A percentile compares a stretch with the other conserved stretches of the same genome.
These are phyloP conservation scores for Colletotrichum truncatum DNA, from an alignment of 2,329 filamentous ascomycete genomes.

Conservation along the genomic window DNA sequence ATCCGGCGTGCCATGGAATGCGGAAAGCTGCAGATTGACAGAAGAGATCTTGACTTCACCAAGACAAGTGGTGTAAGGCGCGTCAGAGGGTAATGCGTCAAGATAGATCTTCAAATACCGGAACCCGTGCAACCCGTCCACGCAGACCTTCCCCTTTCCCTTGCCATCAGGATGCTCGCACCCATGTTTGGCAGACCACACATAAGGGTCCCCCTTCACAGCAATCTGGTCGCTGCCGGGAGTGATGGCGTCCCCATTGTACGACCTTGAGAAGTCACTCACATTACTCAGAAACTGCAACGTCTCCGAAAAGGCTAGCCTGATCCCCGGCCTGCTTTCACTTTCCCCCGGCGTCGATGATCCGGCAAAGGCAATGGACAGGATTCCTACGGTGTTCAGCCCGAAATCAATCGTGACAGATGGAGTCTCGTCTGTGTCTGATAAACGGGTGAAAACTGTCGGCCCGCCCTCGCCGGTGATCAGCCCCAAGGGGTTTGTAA, in stretches of 20 bases:
- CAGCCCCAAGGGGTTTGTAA: conserved; percentile 48
- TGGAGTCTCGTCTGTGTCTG: conserved; percentile 36
- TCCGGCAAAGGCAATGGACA: conserved; percentile 52
- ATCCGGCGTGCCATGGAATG: conserved; percentile 55
- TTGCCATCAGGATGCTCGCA: conserved; percentile 43
- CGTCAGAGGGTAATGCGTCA: conserved; percentile 52
- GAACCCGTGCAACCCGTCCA: conserved; percentile 63
- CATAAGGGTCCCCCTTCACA: conserved; percentile 50
- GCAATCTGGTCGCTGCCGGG: conserved; percentile 60
- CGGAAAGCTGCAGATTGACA: conserved; percentile 52
- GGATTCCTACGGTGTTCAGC: conserved; percentile 53
- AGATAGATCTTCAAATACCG: conserved; percentile 60
- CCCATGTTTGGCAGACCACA: conserved; percentile 54
- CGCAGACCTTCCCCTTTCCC: conserved; percentile 51
- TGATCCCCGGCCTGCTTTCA: conserved; percentile 48
- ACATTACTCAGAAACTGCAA: conserved; percentile 51
- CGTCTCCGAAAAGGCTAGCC: conserved; percentile 59
- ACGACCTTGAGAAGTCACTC: conserved; percentile 59
- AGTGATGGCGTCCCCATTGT: conserved; percentile 50
- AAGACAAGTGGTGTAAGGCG: conserved; percentile 51
- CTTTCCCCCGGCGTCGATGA: conserved; percentile 33
- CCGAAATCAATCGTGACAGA: conserved; percentile 60
- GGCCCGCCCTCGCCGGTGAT: conserved; percentile 34
- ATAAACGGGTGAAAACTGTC: conserved; percentile 42
- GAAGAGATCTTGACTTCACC: conserved; percentile 54